A percentile compares a stretch with the other conserved stretches of the same genome.
Evolutionary conservation across 768 basidiomycete species (phyloP).

Genomic region (Mrakia blollopis): DNA sequence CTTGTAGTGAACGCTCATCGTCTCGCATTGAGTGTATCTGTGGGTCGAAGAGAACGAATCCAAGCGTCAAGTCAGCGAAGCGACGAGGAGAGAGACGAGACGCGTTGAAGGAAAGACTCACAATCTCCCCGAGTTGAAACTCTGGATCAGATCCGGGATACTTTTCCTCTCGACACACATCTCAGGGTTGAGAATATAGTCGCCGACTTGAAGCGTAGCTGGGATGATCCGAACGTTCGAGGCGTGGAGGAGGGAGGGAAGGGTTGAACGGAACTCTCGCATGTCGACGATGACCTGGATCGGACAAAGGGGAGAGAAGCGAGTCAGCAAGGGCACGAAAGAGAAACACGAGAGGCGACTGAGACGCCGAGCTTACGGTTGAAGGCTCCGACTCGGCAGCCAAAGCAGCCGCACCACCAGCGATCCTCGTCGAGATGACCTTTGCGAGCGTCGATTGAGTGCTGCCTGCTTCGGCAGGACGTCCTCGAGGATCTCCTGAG

Average conservation of each 20-base stretch:
- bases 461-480: conserved; percentile 14
- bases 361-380: conserved; percentile 40
- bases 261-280: conserved; percentile 88
- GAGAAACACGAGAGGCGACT: not conserved
- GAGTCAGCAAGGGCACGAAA: not conserved
- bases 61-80: not conserved
- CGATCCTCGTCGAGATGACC: conserved; percentile 76
- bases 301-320: not conserved
- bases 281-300: conserved; percentile 87
- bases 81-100: not conserved
- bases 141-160: conserved; percentile 81
- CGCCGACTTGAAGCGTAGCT: conserved; percentile 86
- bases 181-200: conserved; percentile 91
- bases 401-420: conserved; percentile 59
- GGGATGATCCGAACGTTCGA: conserved; percentile 75
- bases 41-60: not conserved
- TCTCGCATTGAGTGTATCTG: conserved; percentile 94
- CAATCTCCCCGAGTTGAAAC: conserved; percentile 91
- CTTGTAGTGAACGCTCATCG: conserved; percentile 95
- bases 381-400: conserved; percentile 52
- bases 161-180: conserved; percentile 97
- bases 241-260: conserved; percentile 85
- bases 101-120: conserved; percentile 52
- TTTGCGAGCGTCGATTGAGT: conserved; percentile 38
- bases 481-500: conserved; percentile 43